phyloP scores from a whole-genome alignment of 169 alveolate species.

The Plasmodium malariae region DNA sequence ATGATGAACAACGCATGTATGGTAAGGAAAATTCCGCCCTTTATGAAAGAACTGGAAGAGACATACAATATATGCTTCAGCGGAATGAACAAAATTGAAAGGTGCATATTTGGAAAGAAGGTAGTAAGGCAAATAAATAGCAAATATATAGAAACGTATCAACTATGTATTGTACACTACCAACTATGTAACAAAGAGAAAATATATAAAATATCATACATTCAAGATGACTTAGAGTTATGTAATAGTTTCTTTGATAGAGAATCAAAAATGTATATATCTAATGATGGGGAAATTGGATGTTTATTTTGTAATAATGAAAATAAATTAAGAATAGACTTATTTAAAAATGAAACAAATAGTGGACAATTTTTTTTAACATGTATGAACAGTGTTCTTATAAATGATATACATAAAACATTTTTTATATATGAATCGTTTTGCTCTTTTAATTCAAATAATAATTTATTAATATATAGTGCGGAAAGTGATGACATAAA shows the following conservation, averaged over 20 bases:
- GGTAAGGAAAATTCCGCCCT: conserved; percentile 70
- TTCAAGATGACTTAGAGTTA: conserved; percentile 50
- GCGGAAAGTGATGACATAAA: conserved; percentile 60
- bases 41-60: conserved; percentile 69
- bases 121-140: conserved; percentile 21
- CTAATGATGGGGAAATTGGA: conserved; percentile 65
- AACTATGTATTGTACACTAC: conserved; percentile 62
- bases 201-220: conserved; percentile 57
- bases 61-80: conserved; percentile 51
- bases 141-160: conserved; percentile 28
- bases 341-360: conserved; percentile 47
- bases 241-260: conserved; percentile 55
- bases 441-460: conserved; percentile 57
- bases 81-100: conserved; percentile 58
- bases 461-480: conserved; percentile 60
- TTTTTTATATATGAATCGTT: conserved; percentile 53
- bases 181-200: conserved; percentile 64
- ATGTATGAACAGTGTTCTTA: conserved; percentile 35
- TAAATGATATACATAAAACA: conserved; percentile 41
- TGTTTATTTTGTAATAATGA: conserved; percentile 62
- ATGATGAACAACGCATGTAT: conserved; percentile 1
- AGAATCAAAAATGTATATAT: conserved; percentile 63
- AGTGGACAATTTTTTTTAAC: conserved; percentile 29
- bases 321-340: conserved; percentile 44
- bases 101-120: conserved; percentile 40